Base-by-base conservation (phyloP, 2,329 filamentous ascomycete genomes). In the Teratosphaeria gauchensis region DNA sequence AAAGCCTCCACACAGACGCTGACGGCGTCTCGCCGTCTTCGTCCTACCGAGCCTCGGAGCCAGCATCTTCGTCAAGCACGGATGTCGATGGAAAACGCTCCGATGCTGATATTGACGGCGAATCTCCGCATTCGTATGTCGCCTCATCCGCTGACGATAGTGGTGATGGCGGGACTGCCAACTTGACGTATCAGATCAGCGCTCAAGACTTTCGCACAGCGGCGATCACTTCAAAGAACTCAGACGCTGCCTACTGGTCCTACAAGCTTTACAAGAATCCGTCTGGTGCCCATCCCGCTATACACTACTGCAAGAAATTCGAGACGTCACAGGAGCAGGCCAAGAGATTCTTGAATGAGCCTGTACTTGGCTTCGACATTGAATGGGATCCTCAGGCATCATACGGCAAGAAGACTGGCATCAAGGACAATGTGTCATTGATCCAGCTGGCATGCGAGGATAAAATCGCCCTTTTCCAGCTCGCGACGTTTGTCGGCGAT, bases 351-450 rank as follows among this genome's bases (percentile, higher is more conserved):
- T 69, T 85, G 46, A 64, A 80, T 30, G 84, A 94, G 67, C 78
- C 83, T 46, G 74, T 95, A 1, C 71, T 96, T n/a, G 92, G 92
- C 0, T 90, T 96, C 61, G 92, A 96, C 68, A 80, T 96, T 62
- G 92, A 96, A 75, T 96, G 92, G 92, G 79, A 84, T 56, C 65
- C 63, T 42, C 61, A 80, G 5, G 78, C 83, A 0, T 75, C 69
- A 5, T 77, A 71, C 21, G 31, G 28, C 54, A 71, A 78, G 48
- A 63, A 57, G 21, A 54, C 60, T 14, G 77, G 79, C 2, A 74
- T 85, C 3, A 86, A 88, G 63, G 77, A 81, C 56, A 90, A 91
- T 61, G 82, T 95, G 6, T 92, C 89, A 0, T 74, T 96, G 42
- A 86, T 96, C 51, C 92, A 96, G 72, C 72, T 96, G 24, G 90